Percentiles rank a stretch among this genome's conserved stretches.
Evolutionary conservation across 805 yeast genomes (phyloP).

Genomic region (Ogataea haglerorum): DNA sequence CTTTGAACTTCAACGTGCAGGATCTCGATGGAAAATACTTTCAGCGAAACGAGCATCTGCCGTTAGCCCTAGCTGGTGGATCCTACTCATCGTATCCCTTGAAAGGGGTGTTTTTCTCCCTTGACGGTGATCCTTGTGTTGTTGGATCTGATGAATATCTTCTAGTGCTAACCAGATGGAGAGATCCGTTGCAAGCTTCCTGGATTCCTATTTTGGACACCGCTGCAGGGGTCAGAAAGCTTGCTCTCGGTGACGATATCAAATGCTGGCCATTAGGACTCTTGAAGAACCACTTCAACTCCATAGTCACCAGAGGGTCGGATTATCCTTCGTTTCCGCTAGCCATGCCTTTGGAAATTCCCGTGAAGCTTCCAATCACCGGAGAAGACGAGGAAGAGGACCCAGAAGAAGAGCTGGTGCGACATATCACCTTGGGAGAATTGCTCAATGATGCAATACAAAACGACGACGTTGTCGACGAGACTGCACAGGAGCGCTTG

Average conservation of each 20-base stretch:
- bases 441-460: constrained; percentile 54
- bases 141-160: constrained; percentile 77
- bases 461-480: constrained; percentile 36
- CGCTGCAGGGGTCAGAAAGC: constrained; percentile 46
- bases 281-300: constrained; percentile 63
- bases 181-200: constrained; percentile 67
- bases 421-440: constrained; percentile 59
- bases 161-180: constrained; percentile 72
- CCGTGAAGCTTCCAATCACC: constrained; percentile 61
- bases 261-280: constrained; percentile 88
- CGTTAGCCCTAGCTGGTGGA: constrained; percentile 29
- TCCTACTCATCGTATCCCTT: constrained; percentile 32
- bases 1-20: constrained; percentile 33
- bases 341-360: constrained; percentile 78
- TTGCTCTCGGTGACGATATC: constrained; percentile 55
- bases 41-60: constrained; percentile 45
- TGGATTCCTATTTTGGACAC: constrained; percentile 86
- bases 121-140: constrained; percentile 86
- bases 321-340: constrained; percentile 80
- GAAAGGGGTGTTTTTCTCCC: constrained; percentile 78
- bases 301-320: constrained; percentile 70
- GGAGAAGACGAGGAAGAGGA: constrained; percentile 38
- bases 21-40: constrained; percentile 36
- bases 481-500: constrained; percentile 45
- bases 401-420: constrained; percentile 64